Evolutionary conservation across 2,329 filamentous ascomycete genomes (phyloP).

Genomic region (Sphaerulina musiva): DNA sequence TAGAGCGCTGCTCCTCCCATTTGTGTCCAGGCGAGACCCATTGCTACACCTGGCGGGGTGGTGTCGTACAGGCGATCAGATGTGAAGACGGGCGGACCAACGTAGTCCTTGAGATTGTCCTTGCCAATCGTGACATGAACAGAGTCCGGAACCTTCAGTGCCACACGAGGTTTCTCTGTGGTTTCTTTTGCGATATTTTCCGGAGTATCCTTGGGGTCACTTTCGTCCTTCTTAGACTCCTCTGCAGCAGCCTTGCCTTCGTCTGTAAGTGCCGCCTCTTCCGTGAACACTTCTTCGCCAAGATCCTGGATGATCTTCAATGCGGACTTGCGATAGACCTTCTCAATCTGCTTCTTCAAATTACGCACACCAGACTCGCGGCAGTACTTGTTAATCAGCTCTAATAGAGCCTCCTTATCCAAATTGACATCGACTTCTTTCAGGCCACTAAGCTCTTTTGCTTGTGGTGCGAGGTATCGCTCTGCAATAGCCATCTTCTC

Average conservation of each 20-base stretch:
- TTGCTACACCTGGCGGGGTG: constrained; percentile 87
- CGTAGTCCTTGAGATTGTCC: constrained; percentile 91
- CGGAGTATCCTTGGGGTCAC: constrained; percentile 57
- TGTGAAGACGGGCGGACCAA: constrained; percentile 91
- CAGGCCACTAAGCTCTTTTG: constrained; percentile 87
- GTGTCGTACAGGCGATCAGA: constrained; percentile 91
- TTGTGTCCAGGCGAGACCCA: constrained; percentile 97
- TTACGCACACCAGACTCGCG: constrained; percentile 95
- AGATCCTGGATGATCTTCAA: constrained; percentile 95
- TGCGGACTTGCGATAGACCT: constrained; percentile 94
- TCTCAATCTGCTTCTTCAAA: constrained; percentile 98
- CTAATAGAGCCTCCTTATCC: constrained; percentile 79
- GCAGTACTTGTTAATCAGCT: constrained; percentile 97
- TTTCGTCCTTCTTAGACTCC: constrained; percentile 61
- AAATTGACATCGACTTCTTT: constrained; percentile 87
- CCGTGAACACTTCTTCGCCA: constrained; percentile 73
- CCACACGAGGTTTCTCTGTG: constrained; percentile 61
- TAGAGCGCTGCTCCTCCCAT: constrained; percentile 96
- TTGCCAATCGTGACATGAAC: constrained; percentile 83
- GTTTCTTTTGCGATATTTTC: constrained; percentile 53
- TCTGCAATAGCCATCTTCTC: constrained; percentile 99
- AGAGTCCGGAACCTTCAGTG: constrained; percentile 74
- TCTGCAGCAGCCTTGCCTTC: constrained; percentile 74
- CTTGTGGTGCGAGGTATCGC: constrained; percentile 81
- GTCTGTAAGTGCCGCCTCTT: constrained; percentile 74